Conservation (phyloP, 768 basidiomycete genomes). For the Boletellus sp. region DNA sequence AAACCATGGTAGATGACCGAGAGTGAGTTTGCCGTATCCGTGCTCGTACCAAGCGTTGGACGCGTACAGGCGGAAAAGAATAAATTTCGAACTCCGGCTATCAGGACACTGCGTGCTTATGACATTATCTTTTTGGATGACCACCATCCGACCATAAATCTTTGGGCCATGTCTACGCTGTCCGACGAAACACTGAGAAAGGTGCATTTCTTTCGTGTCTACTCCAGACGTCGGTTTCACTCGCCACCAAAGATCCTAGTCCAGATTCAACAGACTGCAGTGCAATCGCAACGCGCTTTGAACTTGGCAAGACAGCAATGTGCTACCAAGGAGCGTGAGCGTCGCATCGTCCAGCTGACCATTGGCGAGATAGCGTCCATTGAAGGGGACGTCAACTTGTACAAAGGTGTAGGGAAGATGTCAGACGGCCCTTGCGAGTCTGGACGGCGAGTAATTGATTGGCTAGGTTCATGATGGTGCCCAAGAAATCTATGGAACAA, state of each 20-base stretch:
- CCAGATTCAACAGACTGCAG: constrained; percentile 89
- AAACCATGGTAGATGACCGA: constrained; percentile 41
- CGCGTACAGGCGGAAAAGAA: constrained; percentile 23
- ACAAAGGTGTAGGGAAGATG: constrained; percentile 97
- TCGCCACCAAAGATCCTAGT: constrained; percentile 64
- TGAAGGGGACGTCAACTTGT: constrained; percentile 73
- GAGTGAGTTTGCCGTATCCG: constrained; percentile 1
- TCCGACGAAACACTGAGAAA: constrained; percentile 82
- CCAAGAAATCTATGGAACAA: constrained; percentile 72
- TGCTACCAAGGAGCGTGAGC: constrained; percentile 79
- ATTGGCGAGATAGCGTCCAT: constrained; percentile 76
- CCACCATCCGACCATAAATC: constrained; percentile 13
- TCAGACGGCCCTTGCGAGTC: constrained; percentile 28
- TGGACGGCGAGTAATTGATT: neutral
- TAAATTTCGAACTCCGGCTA: constrained; percentile 35
- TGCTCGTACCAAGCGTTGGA: constrained; percentile 10
- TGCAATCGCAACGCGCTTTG: constrained; percentile 79
- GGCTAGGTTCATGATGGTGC: constrained; percentile 85
- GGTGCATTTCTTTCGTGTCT: constrained; percentile 36
- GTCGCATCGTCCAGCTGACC: constrained; percentile 85
- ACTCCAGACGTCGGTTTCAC: constrained; percentile 16
- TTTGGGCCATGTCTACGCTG: constrained; percentile 45
- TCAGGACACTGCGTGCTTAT: neutral
- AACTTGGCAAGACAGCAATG: constrained; percentile 73
- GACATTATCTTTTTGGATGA: neutral